A percentile compares a stretch with the other conserved stretches of the same genome.
Conservation (phyloP, 2,329 filamentous ascomycete genomes). For the Fusarium sp. region DNA sequence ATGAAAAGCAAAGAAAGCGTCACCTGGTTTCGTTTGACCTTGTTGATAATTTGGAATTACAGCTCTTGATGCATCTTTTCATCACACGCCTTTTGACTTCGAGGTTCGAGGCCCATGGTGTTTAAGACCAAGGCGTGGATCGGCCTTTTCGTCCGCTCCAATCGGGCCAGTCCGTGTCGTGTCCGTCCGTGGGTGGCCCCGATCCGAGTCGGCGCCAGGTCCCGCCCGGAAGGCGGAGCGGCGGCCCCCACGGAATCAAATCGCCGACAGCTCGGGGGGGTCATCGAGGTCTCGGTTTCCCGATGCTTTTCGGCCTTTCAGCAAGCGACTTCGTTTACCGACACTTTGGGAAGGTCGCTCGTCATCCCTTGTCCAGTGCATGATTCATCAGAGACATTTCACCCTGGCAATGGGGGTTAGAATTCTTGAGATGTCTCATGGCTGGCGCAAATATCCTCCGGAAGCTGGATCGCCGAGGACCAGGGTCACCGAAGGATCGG, state of each 20-base stretch:
- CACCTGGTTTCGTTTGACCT: not conserved
- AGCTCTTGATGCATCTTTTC: not conserved
- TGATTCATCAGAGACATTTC: not conserved
- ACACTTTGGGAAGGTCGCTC: constrained; percentile 3
- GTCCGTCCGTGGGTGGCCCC: not conserved
- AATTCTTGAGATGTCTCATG: constrained; percentile 29
- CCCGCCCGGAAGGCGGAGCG: constrained; percentile 4
- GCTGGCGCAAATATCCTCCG: constrained; percentile 13
- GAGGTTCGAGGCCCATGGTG: not conserved
- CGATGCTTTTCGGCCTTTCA: constrained; percentile 4
- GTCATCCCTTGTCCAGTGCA: not conserved
- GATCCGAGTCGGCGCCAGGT: not conserved
- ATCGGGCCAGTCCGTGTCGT: constrained; percentile 20
- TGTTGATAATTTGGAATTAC: not conserved
- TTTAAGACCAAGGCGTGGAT: constrained; percentile 19
- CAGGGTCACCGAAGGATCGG: constrained; percentile 27
- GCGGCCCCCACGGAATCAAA: not conserved
- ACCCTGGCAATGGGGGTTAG: constrained; percentile 6
- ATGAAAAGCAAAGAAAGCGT: not conserved
- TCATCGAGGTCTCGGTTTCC: constrained; percentile 9
- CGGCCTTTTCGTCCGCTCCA: constrained; percentile 17
- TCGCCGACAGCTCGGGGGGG: not conserved
- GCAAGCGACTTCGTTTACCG: not conserved
- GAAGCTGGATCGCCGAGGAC: constrained; percentile 7
- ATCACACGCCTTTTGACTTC: not conserved